Base-by-base conservation (phyloP, 768 basidiomycete species). In the Chalciporus pseudorubinellus region DNA sequence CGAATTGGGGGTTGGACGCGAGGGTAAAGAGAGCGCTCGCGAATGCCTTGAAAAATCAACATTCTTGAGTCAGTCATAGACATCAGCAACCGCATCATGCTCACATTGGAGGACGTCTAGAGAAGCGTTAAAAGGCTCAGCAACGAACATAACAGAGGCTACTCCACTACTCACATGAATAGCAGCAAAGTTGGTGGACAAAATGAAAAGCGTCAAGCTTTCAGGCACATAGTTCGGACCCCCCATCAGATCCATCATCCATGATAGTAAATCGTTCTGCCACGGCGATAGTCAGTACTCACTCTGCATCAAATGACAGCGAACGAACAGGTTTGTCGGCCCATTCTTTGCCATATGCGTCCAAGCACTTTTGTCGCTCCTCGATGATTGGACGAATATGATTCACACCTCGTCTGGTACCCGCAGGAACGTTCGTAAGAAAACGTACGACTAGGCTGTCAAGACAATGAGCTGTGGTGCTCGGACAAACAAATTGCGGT, bases 181-280 rank as follows among this genome's bases (percentile, higher is more conserved):
- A 0, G 60, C 62, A 9, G 56, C 61, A 41, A 60, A 39, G 36
- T 57, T 57, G 38, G 38, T 16, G 11, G 31, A 6, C 31, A 61
- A 29, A 2, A 57, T n/a, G 12, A 36, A 24, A 2, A 20, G 6
- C 8, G 49, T 46, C 60, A 72, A 52, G 68, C 71, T 20, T 26
- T 55, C 42, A 4, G 51, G n/a, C 2, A 61, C 44, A 19, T 41
- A 8, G 24, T 65, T 46, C 39, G 48, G 29, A 41, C 52, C 48
- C 3, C 44, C 19, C 1, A 57, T 64, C 4, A 50, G 57, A 13
- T 64, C 61, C 19, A 68, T 58, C 20, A 69, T 29, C 67, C 70
- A 72, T 8, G 59, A 51, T 1, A 74, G 46, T 24, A 70, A 38
- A 45, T 74, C 72, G 36, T 62, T 61, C 71, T 70, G 38, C 6